Conservation (phyloP, 352 stramenopile genomes). For the Pythium aquatile region DNA sequence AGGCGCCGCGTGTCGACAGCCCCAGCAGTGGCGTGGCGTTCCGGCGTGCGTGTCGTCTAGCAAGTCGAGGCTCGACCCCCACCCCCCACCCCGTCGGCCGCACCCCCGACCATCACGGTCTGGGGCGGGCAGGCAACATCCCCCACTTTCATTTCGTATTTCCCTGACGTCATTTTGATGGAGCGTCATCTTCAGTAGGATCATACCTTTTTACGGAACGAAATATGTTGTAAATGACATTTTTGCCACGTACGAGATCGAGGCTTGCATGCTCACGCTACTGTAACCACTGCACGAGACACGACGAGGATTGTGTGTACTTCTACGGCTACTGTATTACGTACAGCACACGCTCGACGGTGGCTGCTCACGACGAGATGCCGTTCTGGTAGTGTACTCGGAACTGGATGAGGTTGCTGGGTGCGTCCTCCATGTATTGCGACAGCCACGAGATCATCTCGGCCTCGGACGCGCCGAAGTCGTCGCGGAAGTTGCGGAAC, state of each 20-base stretch:
- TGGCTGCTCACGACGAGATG: slow-evolving; percentile 51
- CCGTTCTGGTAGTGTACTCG: slow-evolving; percentile 69
- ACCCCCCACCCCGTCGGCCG: not conserved
- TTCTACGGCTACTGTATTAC: not conserved
- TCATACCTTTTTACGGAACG: slow-evolving; percentile 1
- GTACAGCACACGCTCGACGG: not conserved
- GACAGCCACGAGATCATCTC: slow-evolving; percentile 86
- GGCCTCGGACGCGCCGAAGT: slow-evolving; percentile 80
- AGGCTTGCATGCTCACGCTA: slow-evolving; percentile 1
- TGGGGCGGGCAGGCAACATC: not conserved
- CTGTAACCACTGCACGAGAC: slow-evolving; percentile 1
- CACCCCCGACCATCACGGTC: too few species aligned
- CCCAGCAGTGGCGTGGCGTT: not conserved
- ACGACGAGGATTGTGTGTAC: not conserved
- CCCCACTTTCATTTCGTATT: not conserved
- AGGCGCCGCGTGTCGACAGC: too few species aligned
- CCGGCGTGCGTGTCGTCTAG: not conserved
- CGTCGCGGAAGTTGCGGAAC: slow-evolving; percentile 82
- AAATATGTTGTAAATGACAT: slow-evolving; percentile 5
- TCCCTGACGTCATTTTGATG: slow-evolving; percentile 5
- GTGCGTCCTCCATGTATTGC: slow-evolving; percentile 80
- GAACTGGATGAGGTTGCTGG: slow-evolving; percentile 71
- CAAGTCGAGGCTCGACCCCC: not conserved
- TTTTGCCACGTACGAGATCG: slow-evolving; percentile 1
- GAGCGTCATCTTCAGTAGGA: slow-evolving; percentile 1